phyloP scores from a whole-genome alignment of 805 yeast genomes.

The Lipomyces kockii region DNA sequence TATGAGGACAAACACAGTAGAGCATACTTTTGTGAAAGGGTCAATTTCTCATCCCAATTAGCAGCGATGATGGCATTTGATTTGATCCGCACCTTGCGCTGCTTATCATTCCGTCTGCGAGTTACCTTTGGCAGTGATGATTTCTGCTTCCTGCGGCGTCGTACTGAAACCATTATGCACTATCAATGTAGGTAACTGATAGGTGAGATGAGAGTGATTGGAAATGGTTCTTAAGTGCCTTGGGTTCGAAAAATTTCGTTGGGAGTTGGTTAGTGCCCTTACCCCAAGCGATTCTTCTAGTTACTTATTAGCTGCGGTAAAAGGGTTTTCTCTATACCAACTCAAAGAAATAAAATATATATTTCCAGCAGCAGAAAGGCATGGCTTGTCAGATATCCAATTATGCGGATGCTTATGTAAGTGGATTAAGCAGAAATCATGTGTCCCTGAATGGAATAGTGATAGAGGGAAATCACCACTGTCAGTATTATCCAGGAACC shows the following conservation, averaged over 20 bases:
- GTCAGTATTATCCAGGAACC: too few species aligned
- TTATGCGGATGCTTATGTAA: too few species aligned
- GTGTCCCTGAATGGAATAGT: too few species aligned
- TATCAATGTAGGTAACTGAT: not conserved
- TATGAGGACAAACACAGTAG: not conserved
- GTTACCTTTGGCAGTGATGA: conserved; percentile 53
- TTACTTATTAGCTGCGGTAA: too few species aligned
- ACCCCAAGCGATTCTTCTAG: not conserved
- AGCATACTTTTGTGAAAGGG: conserved; percentile 71
- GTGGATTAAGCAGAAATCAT: too few species aligned
- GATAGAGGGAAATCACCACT: too few species aligned
- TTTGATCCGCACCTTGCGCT: conserved; percentile 65
- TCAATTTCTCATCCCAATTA: conserved; percentile 84
- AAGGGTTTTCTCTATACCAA: too few species aligned
- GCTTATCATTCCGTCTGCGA: conserved; percentile 70
- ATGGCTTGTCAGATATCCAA: too few species aligned
- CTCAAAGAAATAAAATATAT: too few species aligned
- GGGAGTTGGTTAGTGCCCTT: not conserved
- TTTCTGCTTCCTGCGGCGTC: conserved; percentile 29
- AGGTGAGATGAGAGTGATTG: not conserved
- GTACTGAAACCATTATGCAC: conserved; percentile 29
- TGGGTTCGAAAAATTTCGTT: conserved; percentile 1
- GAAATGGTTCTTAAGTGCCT: too few species aligned
- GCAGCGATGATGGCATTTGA: conserved; percentile 83
- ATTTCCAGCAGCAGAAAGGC: too few species aligned